phyloP scores from a whole-genome alignment of 495 filamentous ascomycete species.

The Choiromyces venosus region DNA sequence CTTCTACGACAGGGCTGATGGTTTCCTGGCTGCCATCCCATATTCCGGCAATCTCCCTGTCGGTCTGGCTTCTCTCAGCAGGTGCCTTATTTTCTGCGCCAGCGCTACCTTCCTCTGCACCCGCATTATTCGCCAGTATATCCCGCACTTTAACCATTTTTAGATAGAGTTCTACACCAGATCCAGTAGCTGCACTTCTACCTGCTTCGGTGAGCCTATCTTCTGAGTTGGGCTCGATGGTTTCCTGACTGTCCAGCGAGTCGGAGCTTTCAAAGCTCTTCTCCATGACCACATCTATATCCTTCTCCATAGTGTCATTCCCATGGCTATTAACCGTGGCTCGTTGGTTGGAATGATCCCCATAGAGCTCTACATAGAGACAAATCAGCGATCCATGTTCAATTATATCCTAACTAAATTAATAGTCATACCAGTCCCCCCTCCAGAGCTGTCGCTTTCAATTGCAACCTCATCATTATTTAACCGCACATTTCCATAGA shows the following conservation, averaged over 20 bases:
- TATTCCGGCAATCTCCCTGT: no score
- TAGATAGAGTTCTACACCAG: not conserved
- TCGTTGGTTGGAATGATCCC: not conserved
- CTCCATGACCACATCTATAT: not conserved
- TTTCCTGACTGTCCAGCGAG: not conserved
- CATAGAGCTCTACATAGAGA: not conserved
- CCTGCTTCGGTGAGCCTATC: not conserved
- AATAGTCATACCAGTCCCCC: not conserved
- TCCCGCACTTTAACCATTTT: not conserved
- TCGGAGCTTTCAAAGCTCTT: not conserved
- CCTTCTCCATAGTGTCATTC: not conserved
- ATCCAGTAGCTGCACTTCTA: not conserved
- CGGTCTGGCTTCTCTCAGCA: no score
- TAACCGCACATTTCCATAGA: not conserved
- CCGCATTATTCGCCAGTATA: not conserved
- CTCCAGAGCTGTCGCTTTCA: not conserved
- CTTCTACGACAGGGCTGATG: no score
- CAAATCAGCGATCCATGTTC: not conserved
- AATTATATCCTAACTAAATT: not conserved
- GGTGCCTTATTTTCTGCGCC: no score
- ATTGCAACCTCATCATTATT: not conserved
- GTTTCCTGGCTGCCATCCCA: no score
- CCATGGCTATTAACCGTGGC: not conserved
- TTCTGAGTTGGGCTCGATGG: not conserved
- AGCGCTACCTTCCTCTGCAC: no score